Conservation (phyloP, 1,284 basidiomycete species). For the Boletus holoroseus region DNA sequence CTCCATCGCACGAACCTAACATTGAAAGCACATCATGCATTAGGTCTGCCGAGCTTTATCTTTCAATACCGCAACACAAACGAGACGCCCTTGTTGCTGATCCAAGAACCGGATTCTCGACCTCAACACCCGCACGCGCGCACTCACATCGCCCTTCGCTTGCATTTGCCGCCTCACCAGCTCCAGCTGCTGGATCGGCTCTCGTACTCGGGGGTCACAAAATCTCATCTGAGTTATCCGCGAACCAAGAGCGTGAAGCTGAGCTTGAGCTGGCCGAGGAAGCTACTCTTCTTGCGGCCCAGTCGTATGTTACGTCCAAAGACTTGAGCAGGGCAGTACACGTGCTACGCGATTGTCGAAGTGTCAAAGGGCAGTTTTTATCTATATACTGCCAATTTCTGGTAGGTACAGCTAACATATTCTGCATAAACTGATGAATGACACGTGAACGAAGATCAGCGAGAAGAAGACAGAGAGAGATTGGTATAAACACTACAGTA, state of each 20-base stretch:
- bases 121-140: slow-evolving; percentile 49
- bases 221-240: slow-evolving; percentile 23
- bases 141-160: slow-evolving; percentile 38
- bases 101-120: slow-evolving; percentile 36
- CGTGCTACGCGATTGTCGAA: slow-evolving; percentile 57
- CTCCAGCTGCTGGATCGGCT: slow-evolving; percentile 24
- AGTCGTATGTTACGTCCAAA: slow-evolving; percentile 70
- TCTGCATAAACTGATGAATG: neutral
- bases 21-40: slow-evolving; percentile 11
- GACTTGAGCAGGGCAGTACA: slow-evolving; percentile 77
- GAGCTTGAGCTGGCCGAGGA: slow-evolving; percentile 57
- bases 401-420: slow-evolving; percentile 45
- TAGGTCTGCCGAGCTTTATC: slow-evolving; percentile 71
- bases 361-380: slow-evolving; percentile 74
- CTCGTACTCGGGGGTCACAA: slow-evolving; percentile 27
- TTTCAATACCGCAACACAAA: slow-evolving; percentile 52
- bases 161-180: slow-evolving; percentile 37
- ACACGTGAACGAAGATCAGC: slow-evolving; percentile 41
- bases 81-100: slow-evolving; percentile 30
- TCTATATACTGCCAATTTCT: slow-evolving; percentile 79
- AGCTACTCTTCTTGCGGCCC: slow-evolving; percentile 67
- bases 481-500: slow-evolving; percentile 71
- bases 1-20: slow-evolving; percentile 12
- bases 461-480: slow-evolving; percentile 64
- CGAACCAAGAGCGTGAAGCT: slow-evolving; percentile 37